phyloP scores from a whole-genome alignment of 2,329 filamentous ascomycete species.

The Trichoderma hamatum region DNA sequence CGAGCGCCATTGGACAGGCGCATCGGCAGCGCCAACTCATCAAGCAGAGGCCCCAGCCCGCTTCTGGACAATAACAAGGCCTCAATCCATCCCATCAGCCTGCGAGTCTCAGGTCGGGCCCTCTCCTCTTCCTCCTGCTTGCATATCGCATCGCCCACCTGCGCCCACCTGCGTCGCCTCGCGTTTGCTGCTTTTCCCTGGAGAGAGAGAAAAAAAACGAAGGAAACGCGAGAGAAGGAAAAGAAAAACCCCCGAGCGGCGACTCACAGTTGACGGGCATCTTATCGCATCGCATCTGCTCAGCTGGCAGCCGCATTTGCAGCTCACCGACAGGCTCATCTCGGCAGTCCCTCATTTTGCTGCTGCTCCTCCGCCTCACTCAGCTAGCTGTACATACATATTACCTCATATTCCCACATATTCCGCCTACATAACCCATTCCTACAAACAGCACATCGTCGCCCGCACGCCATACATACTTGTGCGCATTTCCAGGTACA shows the following conservation, averaged over 20 bases:
- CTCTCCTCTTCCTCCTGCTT: slow-evolving; percentile 11
- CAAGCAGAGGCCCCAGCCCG: slow-evolving; percentile 34
- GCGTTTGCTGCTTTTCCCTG: background rate
- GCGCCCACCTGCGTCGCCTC: slow-evolving; percentile 10
- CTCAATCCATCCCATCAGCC: slow-evolving; percentile 22
- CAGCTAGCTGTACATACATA: slow-evolving; percentile 26
- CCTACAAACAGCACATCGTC: background rate
- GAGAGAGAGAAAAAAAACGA: background rate
- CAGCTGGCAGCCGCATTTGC: slow-evolving; percentile 1
- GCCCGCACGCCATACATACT: slow-evolving; percentile 25
- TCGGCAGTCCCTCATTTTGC: background rate
- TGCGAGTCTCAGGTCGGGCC: slow-evolving; percentile 1
- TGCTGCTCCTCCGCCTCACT: slow-evolving; percentile 1
- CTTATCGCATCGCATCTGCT: slow-evolving; percentile 7
- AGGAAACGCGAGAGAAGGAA: background rate
- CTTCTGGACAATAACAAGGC: slow-evolving; percentile 43
- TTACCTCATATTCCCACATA: background rate
- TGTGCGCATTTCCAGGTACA: slow-evolving; percentile 9
- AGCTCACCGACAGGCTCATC: slow-evolving; percentile 22
- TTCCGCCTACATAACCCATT: background rate
- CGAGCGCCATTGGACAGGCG: slow-evolving; percentile 42
- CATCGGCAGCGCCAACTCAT: slow-evolving; percentile 47
- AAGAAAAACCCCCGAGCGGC: background rate
- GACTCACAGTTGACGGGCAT: background rate
- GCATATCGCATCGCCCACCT: slow-evolving; percentile 13